phyloP scores from a whole-genome alignment of 208 protist genomes.

The Crithidia bombi region DNA sequence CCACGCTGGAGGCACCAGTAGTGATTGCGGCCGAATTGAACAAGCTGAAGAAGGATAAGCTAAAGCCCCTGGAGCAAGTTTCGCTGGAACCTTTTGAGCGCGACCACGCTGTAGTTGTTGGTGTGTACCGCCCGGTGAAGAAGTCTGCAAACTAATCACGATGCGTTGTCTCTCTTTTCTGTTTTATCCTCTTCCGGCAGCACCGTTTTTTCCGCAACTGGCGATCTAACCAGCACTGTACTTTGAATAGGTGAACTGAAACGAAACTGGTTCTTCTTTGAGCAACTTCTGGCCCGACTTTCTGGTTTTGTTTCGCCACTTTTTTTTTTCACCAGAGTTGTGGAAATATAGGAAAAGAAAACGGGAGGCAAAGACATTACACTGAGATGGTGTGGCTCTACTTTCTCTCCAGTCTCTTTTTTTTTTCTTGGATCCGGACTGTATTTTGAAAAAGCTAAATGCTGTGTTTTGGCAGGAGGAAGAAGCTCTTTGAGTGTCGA shows the following conservation, averaged over 20 bases:
- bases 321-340: too few relatives aligned
- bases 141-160: slow-evolving; percentile 49
- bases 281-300: too few relatives aligned
- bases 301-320: too few relatives aligned
- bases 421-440: neutral
- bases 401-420: neutral
- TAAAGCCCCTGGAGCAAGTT: slow-evolving; percentile 98
- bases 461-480: too few relatives aligned
- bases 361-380: neutral
- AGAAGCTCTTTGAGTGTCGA: too few relatives aligned
- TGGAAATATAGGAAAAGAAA: too few relatives aligned
- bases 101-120: slow-evolving; percentile 99
- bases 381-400: neutral
- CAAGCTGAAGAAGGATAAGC: slow-evolving; percentile 96
- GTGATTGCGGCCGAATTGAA: slow-evolving; percentile 99
- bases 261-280: too few relatives aligned
- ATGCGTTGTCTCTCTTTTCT: neutral
- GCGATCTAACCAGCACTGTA: too few relatives aligned
- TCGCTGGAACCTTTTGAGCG: slow-evolving; percentile 99
- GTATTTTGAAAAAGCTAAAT: neutral
- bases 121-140: slow-evolving; percentile 88
- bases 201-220: neutral
- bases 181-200: neutral
- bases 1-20: slow-evolving; percentile 95
- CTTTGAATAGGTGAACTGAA: too few relatives aligned